A percentile compares a stretch with the other conserved stretches of the same genome.
phyloP scores from a whole-genome alignment of 495 filamentous ascomycete species.

The Aspergillus haitiensis region DNA sequence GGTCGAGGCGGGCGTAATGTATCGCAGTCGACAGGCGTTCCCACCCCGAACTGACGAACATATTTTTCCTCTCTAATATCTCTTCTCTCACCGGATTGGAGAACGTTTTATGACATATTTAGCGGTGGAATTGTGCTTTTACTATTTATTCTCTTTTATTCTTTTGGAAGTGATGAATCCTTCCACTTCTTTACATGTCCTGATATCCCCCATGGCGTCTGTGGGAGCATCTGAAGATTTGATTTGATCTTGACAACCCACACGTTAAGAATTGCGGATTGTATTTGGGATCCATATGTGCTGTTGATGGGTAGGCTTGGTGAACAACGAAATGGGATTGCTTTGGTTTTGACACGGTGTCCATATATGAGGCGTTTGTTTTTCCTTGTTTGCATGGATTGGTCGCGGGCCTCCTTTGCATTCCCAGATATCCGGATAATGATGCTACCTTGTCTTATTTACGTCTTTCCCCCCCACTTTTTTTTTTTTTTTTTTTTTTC shows the following conservation, averaged over 20 bases:
- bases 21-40: conserved; percentile 47
- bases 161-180: conserved; percentile 23
- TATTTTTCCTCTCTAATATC: neutral
- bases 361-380: conserved; percentile 26
- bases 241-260: conserved; percentile 11
- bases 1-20: conserved; percentile 42
- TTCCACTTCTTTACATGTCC: conserved; percentile 22
- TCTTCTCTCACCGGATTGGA: conserved; percentile 21
- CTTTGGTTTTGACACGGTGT: conserved; percentile 22
- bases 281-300: conserved; percentile 24
- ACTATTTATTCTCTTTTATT: conserved; percentile 17
- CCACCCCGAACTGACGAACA: conserved; percentile 36
- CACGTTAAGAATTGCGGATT: conserved; percentile 20
- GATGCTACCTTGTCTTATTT: conserved; percentile 12
- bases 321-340: conserved; percentile 21
- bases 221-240: conserved; percentile 27
- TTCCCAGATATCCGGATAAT: conserved; percentile 23
- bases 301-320: conserved; percentile 25
- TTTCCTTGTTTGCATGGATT: conserved; percentile 27
- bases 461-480: neutral
- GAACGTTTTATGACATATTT: conserved; percentile 24
- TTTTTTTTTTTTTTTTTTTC: conserved; percentile 2
- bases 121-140: conserved; percentile 35
- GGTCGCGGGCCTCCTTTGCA: conserved; percentile 21
- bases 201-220: conserved; percentile 29